Conservation (phyloP, 805 yeast genomes). For the Pichia kluyveri region DNA sequence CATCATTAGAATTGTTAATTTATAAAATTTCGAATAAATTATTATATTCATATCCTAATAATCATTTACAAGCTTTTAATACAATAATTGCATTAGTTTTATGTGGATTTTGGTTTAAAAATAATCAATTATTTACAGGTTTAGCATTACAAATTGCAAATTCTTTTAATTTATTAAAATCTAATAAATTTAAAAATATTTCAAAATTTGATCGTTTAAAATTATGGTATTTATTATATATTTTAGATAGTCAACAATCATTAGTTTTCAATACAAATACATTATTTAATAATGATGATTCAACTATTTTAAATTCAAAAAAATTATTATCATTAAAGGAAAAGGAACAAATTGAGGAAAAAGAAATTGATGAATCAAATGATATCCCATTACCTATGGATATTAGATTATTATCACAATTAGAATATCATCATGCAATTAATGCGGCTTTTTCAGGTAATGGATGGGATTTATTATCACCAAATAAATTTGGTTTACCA, state of each 20-base stretch:
- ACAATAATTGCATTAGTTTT: constrained; percentile 55
- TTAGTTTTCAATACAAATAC: constrained; percentile 51
- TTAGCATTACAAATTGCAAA: constrained; percentile 59
- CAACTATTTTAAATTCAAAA: constrained; percentile 33
- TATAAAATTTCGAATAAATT: constrained; percentile 23
- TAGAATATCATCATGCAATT: constrained; percentile 58
- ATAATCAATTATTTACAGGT: constrained; percentile 58
- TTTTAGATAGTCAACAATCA: constrained; percentile 63
- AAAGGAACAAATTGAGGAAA: not conserved
- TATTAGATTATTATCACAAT: constrained; percentile 56
- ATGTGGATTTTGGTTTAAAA: constrained; percentile 62
- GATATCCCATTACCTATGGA: constrained; percentile 28
- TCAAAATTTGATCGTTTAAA: constrained; percentile 35
- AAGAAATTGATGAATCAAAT: constrained; percentile 4
- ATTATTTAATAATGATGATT: constrained; percentile 39
- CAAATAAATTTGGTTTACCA: constrained; percentile 57
- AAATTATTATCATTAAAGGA: constrained; percentile 22
- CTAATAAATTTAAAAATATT: constrained; percentile 2
- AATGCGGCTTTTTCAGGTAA: constrained; percentile 36
- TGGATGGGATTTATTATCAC: constrained; percentile 54
- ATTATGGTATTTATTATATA: constrained; percentile 58
- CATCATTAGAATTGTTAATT: constrained; percentile 21
- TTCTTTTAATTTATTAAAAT: constrained; percentile 35
- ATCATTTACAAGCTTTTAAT: constrained; percentile 44
- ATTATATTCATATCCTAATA: constrained; percentile 28